These are phyloP conservation scores for Wickerhamomyces bovis DNA, from an alignment of 805 yeast genomes.

Conservation along the genomic window DNA sequence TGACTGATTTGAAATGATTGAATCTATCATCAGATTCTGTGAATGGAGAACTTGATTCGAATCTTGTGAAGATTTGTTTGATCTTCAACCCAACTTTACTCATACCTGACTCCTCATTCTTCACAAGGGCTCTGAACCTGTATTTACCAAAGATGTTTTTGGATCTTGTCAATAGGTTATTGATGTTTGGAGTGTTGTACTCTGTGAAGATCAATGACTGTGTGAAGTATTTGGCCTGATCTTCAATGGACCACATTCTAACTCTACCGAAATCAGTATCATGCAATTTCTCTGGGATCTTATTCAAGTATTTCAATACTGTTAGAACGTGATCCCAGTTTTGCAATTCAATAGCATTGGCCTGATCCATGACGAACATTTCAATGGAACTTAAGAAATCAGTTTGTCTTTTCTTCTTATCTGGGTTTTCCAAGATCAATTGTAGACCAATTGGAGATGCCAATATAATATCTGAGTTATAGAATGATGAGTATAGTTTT, in stretches of 20 bases:
- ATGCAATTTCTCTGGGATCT: slow-evolving; percentile 71
- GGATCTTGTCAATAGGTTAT: slow-evolving; percentile 48
- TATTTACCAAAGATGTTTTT: slow-evolving; percentile 55
- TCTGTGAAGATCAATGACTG: slow-evolving; percentile 78
- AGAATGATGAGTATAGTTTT: slow-evolving; percentile 78
- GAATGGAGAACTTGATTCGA: slow-evolving; percentile 48
- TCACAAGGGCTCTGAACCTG: slow-evolving; percentile 43
- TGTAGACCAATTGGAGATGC: slow-evolving; percentile 91
- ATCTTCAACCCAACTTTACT: slow-evolving; percentile 60
- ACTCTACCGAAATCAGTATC: slow-evolving; percentile 88
- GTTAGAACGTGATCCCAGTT: slow-evolving; percentile 81
- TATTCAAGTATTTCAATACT: slow-evolving; percentile 62
- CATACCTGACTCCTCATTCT: slow-evolving; percentile 47
- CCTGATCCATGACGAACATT: slow-evolving; percentile 69
- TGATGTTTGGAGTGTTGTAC: slow-evolving; percentile 75
- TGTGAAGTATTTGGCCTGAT: slow-evolving; percentile 62
- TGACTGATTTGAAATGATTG: slow-evolving; percentile 67
- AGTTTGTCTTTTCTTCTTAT: slow-evolving; percentile 51
- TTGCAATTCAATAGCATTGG: slow-evolving; percentile 85
- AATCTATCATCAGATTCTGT: slow-evolving; percentile 81
- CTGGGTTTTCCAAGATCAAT: slow-evolving; percentile 65
- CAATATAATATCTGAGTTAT: slow-evolving; percentile 76
- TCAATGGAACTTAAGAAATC: slow-evolving; percentile 91
- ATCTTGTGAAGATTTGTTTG: slow-evolving; percentile 65
- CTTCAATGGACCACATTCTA: slow-evolving; percentile 89